phyloP scores from a whole-genome alignment of 345 rosid genomes.

The Turnera subulata region DNA sequence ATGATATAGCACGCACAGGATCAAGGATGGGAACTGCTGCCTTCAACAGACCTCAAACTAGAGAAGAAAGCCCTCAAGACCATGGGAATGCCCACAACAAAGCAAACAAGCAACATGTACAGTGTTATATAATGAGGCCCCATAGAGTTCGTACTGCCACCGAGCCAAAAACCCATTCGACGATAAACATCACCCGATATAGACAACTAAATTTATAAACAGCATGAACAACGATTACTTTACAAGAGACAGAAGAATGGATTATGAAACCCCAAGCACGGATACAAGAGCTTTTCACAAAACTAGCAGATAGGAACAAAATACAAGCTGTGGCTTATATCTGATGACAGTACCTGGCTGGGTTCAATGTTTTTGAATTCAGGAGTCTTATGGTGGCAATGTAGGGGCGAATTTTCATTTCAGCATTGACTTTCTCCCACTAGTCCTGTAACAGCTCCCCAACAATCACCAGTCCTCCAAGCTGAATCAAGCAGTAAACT shows the following conservation, averaged over 20 bases:
- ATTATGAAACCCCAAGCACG: not conserved
- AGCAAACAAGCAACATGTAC: too few relatives aligned
- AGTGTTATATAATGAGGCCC: too few relatives aligned
- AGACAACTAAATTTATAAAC: too few relatives aligned
- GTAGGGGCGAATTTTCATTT: not conserved
- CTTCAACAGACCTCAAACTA: too few relatives aligned
- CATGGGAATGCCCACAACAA: too few relatives aligned
- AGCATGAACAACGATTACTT: not conserved
- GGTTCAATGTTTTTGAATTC: not conserved
- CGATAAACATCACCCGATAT: too few relatives aligned
- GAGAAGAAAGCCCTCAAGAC: too few relatives aligned
- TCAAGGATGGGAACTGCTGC: too few relatives aligned
- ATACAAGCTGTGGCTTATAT: not conserved
- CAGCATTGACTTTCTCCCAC: constrained; percentile 7
- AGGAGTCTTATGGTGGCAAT: too few relatives aligned
- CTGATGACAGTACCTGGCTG: not conserved
- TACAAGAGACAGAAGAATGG: not conserved
- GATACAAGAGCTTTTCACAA: not conserved
- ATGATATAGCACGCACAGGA: too few relatives aligned
- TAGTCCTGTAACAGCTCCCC: constrained; percentile 39
- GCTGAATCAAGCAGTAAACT: constrained; percentile 30
- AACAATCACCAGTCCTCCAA: constrained; percentile 68
- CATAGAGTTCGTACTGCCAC: too few relatives aligned
- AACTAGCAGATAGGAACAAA: not conserved
- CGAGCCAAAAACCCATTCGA: too few relatives aligned